phyloP scores from a whole-genome alignment of 495 filamentous ascomycete species.

The Niebla homalea region DNA sequence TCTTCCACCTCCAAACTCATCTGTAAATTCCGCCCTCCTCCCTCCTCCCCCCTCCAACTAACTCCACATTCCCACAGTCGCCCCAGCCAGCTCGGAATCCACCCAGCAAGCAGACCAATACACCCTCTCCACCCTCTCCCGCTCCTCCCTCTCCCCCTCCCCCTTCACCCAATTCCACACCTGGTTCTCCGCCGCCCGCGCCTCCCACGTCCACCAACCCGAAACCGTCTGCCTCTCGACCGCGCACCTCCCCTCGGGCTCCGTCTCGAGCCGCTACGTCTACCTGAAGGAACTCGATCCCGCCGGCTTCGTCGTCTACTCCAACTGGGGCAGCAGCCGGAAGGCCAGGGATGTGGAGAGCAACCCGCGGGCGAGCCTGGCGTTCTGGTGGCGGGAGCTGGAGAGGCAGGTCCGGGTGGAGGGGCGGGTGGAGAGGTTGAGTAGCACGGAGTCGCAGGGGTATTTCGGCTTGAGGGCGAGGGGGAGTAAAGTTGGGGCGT shows the following conservation, averaged over 20 bases:
- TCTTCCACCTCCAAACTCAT: slow-evolving; percentile 14
- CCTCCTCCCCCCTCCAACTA: slow-evolving; percentile 47
- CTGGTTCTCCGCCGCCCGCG: slow-evolving; percentile 68
- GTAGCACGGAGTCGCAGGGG: slow-evolving; percentile 64
- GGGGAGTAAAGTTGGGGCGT: slow-evolving; percentile 76
- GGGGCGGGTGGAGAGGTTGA: slow-evolving; percentile 48
- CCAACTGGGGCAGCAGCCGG: slow-evolving; percentile 67
- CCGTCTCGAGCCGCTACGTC: slow-evolving; percentile 70
- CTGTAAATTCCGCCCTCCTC: slow-evolving; percentile 12
- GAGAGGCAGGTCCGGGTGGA: slow-evolving; percentile 58
- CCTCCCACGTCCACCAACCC: slow-evolving; percentile 45
- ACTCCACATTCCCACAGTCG: slow-evolving; percentile 86
- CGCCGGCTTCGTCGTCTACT: slow-evolving; percentile 80
- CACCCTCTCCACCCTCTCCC: slow-evolving; percentile 29
- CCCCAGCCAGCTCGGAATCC: slow-evolving; percentile 78
- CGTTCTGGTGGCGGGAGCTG: slow-evolving; percentile 76
- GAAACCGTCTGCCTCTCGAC: slow-evolving; percentile 69
- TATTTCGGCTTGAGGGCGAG: slow-evolving; percentile 71
- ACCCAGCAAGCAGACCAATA: slow-evolving; percentile 10
- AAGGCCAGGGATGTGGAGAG: slow-evolving; percentile 48
- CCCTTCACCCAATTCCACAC: slow-evolving; percentile 57
- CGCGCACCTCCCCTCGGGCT: slow-evolving; percentile 70
- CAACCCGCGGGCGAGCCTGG: slow-evolving; percentile 56
- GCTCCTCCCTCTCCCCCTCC: slow-evolving; percentile 42
- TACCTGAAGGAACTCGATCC: slow-evolving; percentile 73